Evolutionary conservation across 2,329 filamentous ascomycete species (phyloP).

Genomic region (Microcyclosporella mali): DNA sequence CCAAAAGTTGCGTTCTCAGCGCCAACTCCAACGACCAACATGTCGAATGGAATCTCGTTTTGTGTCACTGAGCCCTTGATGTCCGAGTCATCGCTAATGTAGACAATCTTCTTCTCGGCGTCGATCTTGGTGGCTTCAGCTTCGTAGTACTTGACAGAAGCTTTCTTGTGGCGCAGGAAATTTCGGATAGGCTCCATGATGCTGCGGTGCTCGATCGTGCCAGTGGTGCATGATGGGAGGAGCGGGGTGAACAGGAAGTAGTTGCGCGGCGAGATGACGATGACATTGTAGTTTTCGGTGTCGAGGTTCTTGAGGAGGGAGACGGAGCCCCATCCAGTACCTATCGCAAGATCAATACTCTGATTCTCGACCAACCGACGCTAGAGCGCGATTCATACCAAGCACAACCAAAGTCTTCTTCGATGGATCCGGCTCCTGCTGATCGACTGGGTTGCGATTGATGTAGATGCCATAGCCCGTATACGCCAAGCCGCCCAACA

Average conservation of each 20-base stretch:
- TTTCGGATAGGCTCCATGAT: conserved; percentile 99
- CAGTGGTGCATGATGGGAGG: conserved; percentile 93
- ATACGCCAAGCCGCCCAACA: conserved; percentile 63
- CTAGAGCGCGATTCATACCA: conserved; percentile 49
- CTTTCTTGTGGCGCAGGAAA: conserved; percentile 91
- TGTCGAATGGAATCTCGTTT: conserved; percentile 93
- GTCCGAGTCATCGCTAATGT: conserved; percentile 87
- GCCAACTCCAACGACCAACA: conserved; percentile 94
- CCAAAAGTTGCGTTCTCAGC: conserved; percentile 98
- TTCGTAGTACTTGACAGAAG: conserved; percentile 93
- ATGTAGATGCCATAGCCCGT: conserved; percentile 76
- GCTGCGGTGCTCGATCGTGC: conserved; percentile 95
- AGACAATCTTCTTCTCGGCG: conserved; percentile 78
- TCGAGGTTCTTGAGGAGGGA: conserved; percentile 97
- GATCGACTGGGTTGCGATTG: conserved; percentile 73
- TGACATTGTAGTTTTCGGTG: conserved; percentile 93
- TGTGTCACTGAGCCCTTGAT: conserved; percentile 75
- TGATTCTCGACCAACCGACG: background rate
- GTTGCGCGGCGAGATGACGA: conserved; percentile 96
- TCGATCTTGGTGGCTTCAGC: conserved; percentile 95
- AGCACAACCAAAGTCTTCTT: conserved; percentile 98
- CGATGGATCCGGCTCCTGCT: conserved; percentile 68
- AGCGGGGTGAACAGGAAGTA: conserved; percentile 99
- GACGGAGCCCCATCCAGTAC: conserved; percentile 93
- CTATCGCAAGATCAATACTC: conserved; percentile 42